Conservation (phyloP, 2,329 filamentous ascomycete genomes). For the Zalaria sp. region DNA sequence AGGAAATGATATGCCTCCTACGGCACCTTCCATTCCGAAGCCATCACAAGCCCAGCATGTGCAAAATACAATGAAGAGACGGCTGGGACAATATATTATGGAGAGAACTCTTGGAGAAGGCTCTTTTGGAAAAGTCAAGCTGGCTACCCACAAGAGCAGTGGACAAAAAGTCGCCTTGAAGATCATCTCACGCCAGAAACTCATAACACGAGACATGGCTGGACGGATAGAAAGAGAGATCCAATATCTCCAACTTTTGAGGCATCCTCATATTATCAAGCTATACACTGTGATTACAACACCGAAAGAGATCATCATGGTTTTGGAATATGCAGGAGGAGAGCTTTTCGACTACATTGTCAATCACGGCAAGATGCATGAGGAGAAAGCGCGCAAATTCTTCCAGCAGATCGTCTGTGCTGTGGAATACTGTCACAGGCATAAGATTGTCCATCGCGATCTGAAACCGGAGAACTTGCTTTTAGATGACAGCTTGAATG, state of each 20-base stretch:
- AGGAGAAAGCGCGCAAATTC: slow-evolving; percentile 87
- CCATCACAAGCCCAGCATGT: neutral
- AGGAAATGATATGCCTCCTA: slow-evolving; percentile 14
- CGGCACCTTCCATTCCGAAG: slow-evolving; percentile 1
- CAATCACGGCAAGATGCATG: slow-evolving; percentile 78
- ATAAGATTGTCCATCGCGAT: slow-evolving; percentile 97
- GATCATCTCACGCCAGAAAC: slow-evolving; percentile 91
- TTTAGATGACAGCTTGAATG: slow-evolving; percentile 87
- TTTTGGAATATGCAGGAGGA: slow-evolving; percentile 90
- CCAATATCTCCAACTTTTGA: slow-evolving; percentile 86
- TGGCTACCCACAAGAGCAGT: slow-evolving; percentile 82
- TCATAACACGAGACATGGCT: slow-evolving; percentile 95
- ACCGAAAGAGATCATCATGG: slow-evolving; percentile 92
- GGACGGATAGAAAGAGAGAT: slow-evolving; percentile 96
- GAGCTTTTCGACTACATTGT: slow-evolving; percentile 99
- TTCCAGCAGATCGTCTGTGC: slow-evolving; percentile 99
- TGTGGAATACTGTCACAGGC: slow-evolving; percentile 95
- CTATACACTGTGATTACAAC: slow-evolving; percentile 96
- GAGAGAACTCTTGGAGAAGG: slow-evolving; percentile 87
- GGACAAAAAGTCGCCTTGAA: slow-evolving; percentile 94
- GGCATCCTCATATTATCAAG: slow-evolving; percentile 98
- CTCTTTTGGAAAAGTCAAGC: slow-evolving; percentile 96
- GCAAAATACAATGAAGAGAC: slow-evolving; percentile 32
- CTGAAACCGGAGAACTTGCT: slow-evolving; percentile 94
- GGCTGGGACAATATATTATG: slow-evolving; percentile 84